Evolutionary conservation across 495 filamentous ascomycete species (phyloP).

Genomic region (Clavariopsis aquatica): DNA sequence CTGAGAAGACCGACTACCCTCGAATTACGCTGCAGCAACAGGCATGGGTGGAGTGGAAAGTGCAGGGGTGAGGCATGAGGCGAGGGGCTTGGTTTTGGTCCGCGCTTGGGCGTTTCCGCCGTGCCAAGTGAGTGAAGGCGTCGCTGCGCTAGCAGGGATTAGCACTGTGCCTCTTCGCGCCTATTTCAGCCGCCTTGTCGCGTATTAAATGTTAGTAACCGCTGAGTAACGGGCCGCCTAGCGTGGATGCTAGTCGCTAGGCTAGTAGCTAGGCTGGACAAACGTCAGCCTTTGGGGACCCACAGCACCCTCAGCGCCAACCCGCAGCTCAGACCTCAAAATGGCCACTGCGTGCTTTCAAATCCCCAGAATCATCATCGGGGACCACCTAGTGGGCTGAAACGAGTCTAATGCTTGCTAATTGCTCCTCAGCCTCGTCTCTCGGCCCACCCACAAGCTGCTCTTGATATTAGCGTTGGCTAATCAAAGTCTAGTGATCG

Average conservation of each 20-base stretch:
- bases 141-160: neutral
- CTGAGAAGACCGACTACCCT: too few relatives aligned
- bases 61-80: neutral
- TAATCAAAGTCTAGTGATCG: neutral
- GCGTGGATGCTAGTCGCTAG: neutral
- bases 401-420: neutral
- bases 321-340: neutral
- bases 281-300: neutral
- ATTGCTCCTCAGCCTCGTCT: conserved; percentile 8
- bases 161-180: neutral
- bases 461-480: conserved; percentile 1
- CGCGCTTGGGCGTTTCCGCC: neutral
- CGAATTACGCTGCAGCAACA: too few relatives aligned
- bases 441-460: neutral
- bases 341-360: neutral
- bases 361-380: conserved; percentile 13
- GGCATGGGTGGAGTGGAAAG: neutral
- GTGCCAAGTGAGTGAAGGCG: neutral
- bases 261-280: neutral
- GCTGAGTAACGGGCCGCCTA: too few relatives aligned
- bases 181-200: neutral
- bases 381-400: neutral
- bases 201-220: neutral
- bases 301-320: conserved; percentile 1
- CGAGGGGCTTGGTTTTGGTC: neutral